Conservation (phyloP, 306 rosid genomes). For the Quercus ilex region DNA sequence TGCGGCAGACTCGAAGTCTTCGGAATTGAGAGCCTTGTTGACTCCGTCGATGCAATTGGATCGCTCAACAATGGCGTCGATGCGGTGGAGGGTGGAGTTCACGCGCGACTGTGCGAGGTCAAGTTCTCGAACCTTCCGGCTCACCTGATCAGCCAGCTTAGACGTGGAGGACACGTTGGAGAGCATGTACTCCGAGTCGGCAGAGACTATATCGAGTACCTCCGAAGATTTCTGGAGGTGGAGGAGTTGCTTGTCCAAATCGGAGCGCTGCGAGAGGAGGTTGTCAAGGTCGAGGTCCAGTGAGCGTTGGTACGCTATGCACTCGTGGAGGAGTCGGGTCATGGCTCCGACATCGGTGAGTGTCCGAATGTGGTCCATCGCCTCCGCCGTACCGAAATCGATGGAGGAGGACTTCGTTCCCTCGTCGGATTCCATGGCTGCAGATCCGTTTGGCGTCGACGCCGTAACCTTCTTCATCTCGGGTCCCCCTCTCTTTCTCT, state of each 20-base stretch:
- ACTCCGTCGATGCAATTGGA: conserved; percentile 79
- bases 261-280: conserved; percentile 72
- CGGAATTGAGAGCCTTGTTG: conserved; percentile 50
- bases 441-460: conserved; percentile 38
- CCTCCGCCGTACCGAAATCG: conserved; percentile 40
- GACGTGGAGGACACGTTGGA: conserved; percentile 47
- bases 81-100: conserved; percentile 64
- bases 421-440: conserved; percentile 27
- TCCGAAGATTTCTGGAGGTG: conserved; percentile 66
- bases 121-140: conserved; percentile 82
- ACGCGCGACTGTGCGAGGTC: conserved; percentile 92
- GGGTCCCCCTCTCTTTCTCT: neutral
- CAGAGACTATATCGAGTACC: conserved; percentile 64
- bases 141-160: conserved; percentile 52
- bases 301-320: conserved; percentile 57
- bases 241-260: conserved; percentile 70
- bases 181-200: conserved; percentile 60
- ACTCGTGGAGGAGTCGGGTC: conserved; percentile 65
- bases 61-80: conserved; percentile 80
- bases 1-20: conserved; percentile 72
- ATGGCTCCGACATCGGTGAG: conserved; percentile 56
- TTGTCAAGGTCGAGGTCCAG: conserved; percentile 62
- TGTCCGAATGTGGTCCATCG: conserved; percentile 31
- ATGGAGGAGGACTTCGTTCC: conserved; percentile 27
- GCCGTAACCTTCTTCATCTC: conserved; percentile 21